Evolutionary conservation across 345 rosid genomes (phyloP), one percentile per base, ranked within the genome.

Genomic region (Erodium maritimum): DNA sequence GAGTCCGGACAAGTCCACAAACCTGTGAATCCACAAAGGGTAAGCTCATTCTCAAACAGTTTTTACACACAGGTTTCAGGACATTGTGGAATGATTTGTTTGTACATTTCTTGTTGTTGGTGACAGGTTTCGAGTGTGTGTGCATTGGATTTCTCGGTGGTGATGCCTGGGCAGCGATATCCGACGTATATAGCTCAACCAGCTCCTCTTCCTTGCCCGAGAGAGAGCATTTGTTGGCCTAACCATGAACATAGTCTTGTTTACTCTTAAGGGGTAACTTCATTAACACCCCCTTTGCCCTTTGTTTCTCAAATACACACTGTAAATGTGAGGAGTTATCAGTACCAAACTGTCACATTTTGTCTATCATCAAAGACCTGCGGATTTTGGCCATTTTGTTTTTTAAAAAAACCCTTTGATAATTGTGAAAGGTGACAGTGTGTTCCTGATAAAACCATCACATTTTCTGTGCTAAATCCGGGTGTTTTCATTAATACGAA

Each of bases 101-200:
- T 6, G 8, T 29, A 29, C 37, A 5, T 29, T 29, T 29, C 8
- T 6, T 29, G 37, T 29, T 29, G 37, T 29, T 29, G 54, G 19
- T 60, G 60, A 60, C 79, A 81, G 90, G 81, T 72, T 29, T 59
- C 67, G 29, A 59, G 64, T 58, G 17, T 74, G 21, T 70, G 69
- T 60, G 79, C 77, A 42, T 65, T 79, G 6, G 95, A 88, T 71
- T 78, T 79, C 67, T 81, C 95, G 34, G 96, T 88, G 25, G 60
- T 82, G 77, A 91, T 91, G 98, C 98, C 98, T 3, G 98, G 96
- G 23, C 82, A 84, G 63, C 72, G 75, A 18, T 42, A 73, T 34
- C 95, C 98, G 14, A 86, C 93, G 58, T 80, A 66, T 73, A 82
- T 91, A 57, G 98, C 98, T 17, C 86, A 86, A 65, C 90, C 88